Evolutionary conservation across 176 grass and related monocot species (phyloP), one percentile per base, ranked within the genome.

Genomic region (Rhipidocladum racemiflorum): DNA sequence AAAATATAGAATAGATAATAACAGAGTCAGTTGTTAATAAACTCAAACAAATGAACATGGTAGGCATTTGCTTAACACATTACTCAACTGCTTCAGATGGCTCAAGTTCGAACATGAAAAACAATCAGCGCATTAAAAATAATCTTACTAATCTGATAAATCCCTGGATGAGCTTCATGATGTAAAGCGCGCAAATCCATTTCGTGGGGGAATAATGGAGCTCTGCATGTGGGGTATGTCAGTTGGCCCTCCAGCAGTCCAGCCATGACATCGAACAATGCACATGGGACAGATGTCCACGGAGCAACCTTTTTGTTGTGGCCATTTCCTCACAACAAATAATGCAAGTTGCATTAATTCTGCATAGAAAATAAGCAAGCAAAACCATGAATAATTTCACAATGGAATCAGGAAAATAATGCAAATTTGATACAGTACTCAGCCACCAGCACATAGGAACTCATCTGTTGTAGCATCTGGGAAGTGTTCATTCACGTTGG

Each of bases 311-410:
- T 64, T 94, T 94, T 54, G 88, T 85, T 74, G 85, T 83, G 10
- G 87, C 83, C 90, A 92, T 90, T 68, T 97, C 94, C 77, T 92
- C 91, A 36, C 89, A 83, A 49, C 89, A 97, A 79, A 97, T 97
- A 25, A 97, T 97, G 77, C 89, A 97, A 83, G 85, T 94, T 34
- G 89, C 89, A 68, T 97, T 89, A 30, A 83, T 88, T 80, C 89
- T 97, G 85, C 46, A 6, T 9, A 40, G 5, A 17, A 5, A 16
- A 5, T 49, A 49, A 49, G 46, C 14, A 49, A 49, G 46, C 46
- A 49, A 49, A 49, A 49, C 46, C 46, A 17, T 16, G 45, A 48
- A 48, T 48, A 48, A 15, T 49, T 49, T 49, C 46, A 49, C 1
- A 49, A 49, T 1, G 4, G 46, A 49, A 49, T 17, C 46, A 49